Evolutionary conservation across 345 rosid genomes (phyloP).

Genomic region (Moricandia moricandioides): DNA sequence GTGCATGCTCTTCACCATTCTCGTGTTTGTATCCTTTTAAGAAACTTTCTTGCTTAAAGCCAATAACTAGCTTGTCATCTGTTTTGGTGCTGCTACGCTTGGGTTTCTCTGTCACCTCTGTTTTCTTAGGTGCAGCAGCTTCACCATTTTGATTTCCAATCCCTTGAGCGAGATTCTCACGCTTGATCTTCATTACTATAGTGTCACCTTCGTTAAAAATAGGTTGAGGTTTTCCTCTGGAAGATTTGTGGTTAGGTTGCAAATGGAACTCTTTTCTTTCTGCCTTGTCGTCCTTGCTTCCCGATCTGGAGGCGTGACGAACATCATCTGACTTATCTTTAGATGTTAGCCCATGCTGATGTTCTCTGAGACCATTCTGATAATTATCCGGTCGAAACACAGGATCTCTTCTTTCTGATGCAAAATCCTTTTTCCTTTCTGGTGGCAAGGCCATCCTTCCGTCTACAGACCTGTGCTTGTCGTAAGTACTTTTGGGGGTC

Average conservation of each 20-base stretch:
- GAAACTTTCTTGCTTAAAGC: conserved; percentile 42
- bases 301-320: conserved; percentile 14
- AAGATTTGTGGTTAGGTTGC: conserved; percentile 36
- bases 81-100: conserved; percentile 47
- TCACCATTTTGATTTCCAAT: conserved; percentile 41
- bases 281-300: neutral
- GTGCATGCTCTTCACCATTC: conserved; percentile 37
- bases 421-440: conserved; percentile 33
- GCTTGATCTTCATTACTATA: conserved; percentile 39
- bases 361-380: conserved; percentile 23
- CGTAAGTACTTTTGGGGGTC: conserved; percentile 30
- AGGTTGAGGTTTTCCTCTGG: conserved; percentile 37
- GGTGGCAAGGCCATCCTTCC: conserved; percentile 33
- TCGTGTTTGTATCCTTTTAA: conserved; percentile 43
- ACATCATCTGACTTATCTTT: conserved; percentile 21
- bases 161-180: conserved; percentile 33
- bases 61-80: conserved; percentile 37
- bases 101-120: conserved; percentile 44
- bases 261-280: conserved; percentile 30
- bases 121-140: conserved; percentile 37
- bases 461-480: conserved; percentile 36
- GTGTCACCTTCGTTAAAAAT: conserved; percentile 32
- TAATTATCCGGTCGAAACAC: conserved; percentile 18
- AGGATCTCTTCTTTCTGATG: conserved; percentile 24
- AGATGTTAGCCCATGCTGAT: conserved; percentile 21